Base-by-base conservation (phyloP, 306 rosid species). In the Vicia sativa region DNA sequence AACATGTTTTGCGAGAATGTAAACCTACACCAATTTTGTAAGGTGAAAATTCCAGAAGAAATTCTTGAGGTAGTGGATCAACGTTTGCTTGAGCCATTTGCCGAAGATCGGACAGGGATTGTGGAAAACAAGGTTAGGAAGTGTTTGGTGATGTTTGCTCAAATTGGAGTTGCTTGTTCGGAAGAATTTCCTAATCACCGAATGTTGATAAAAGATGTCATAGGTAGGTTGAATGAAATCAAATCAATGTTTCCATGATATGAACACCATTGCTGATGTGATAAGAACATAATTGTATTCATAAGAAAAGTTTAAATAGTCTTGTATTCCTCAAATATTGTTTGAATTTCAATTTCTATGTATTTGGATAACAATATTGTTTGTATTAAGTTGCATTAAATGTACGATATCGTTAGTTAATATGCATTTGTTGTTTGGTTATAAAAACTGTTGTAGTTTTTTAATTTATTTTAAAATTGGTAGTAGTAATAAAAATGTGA, bases 141-240 rank as follows among this genome's bases (percentile, higher is more conserved):
- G 10, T 68, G 58, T 38, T 37, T 73, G 6, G 62, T 62, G 31
- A 43, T 62, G 5, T 15, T 48, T 48, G 23, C 25, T 48, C 56
- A 44, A 49, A 79, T 74, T 38, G 73, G 83, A 46, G 59, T 79
- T 60, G 79, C 76, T 5, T 79, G 79, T 64, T 79, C 73, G 18
- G 70, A 11, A n/a, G 65, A 69, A 31, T 14, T 57, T 1, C 65
- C 76, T 0, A 0, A 21, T 26, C 45, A 56, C 1, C 11, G 69
- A 64, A 68, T 73, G 73, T 1, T 3, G 16, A 68, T 62, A 9
- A 56, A 74, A 45, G 65, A 62, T 62, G 72, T 39, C n/a, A 42
- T 55, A 8, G 11, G 7, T 11, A 65, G 74, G 28, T 39, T 79
- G 48, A 26, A 35, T 50, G 58, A 67, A 39, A 62, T 68, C 11